phyloP scores from a whole-genome alignment of 768 basidiomycete genomes.

The Albatrellus ellisii region DNA sequence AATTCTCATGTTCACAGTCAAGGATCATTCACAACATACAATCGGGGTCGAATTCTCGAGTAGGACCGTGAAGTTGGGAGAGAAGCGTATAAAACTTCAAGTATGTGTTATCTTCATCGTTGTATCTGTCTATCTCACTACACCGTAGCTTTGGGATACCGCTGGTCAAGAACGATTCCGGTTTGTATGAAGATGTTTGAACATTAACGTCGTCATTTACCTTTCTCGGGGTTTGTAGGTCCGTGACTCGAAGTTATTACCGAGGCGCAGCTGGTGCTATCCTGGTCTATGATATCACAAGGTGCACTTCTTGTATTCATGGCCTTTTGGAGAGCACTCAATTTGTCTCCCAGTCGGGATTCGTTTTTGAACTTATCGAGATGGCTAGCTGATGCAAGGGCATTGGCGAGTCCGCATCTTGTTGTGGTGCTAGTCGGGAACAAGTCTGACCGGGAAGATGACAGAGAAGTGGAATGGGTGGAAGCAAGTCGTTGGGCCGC shows the following conservation, averaged over 20 bases:
- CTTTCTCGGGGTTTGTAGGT: conserved; percentile 30
- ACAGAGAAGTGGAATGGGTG: conserved; percentile 88
- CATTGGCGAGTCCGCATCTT: conserved; percentile 83
- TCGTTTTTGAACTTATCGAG: conserved; percentile 74
- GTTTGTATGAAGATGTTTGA: conserved; percentile 32
- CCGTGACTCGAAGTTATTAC: conserved; percentile 92
- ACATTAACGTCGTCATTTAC: conserved; percentile 5
- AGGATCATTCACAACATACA: conserved; percentile 93
- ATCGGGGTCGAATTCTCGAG: conserved; percentile 99
- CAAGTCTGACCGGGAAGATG: conserved; percentile 90
- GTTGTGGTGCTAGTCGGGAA: conserved; percentile 89
- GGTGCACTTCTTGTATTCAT: conserved; percentile 20
- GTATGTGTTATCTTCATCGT: conserved; percentile 26
- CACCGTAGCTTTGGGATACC: conserved; percentile 80
- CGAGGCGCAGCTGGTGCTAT: conserved; percentile 88
- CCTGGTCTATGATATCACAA: conserved; percentile 90
- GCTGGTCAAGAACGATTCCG: conserved; percentile 94
- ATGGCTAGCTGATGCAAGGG: conserved; percentile 91
- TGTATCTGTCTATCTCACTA: not conserved
- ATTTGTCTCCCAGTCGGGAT: conserved; percentile 45
- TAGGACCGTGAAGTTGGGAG: conserved; percentile 82
- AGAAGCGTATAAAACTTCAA: conserved; percentile 93
- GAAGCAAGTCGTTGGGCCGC: conserved; percentile 95
- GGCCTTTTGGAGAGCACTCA: conserved; percentile 13
- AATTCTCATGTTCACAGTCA: conserved; percentile 41